These are phyloP conservation scores for Starmerella lactis-condensi DNA, from an alignment of 805 yeast species.

Conservation along the genomic window DNA sequence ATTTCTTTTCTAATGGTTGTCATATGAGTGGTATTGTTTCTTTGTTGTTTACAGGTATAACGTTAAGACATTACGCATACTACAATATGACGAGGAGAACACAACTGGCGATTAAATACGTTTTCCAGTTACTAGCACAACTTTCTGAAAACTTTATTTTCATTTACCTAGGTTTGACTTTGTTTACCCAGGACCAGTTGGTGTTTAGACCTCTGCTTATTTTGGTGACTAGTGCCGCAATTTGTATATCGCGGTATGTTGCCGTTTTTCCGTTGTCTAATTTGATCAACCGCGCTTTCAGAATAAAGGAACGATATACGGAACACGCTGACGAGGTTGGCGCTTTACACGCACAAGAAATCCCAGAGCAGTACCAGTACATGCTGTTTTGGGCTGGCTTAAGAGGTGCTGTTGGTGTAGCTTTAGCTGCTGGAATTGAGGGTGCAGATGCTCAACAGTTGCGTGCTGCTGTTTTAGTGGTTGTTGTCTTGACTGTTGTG, in stretches of 20 bases:
- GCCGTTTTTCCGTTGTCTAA: slow-evolving; percentile 89
- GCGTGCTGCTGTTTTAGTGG: slow-evolving; percentile 87
- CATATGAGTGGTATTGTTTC: slow-evolving; percentile 99
- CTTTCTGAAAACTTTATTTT: slow-evolving; percentile 91
- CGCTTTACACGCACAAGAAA: slow-evolving; percentile 30
- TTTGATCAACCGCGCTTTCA: slow-evolving; percentile 60
- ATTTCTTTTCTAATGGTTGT: slow-evolving; percentile 94
- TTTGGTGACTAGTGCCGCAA: slow-evolving; percentile 71
- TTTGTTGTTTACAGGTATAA: slow-evolving; percentile 84
- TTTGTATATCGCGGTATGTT: slow-evolving; percentile 90
- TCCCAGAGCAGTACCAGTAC: slow-evolving; percentile 88
- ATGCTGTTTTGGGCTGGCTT: slow-evolving; percentile 99
- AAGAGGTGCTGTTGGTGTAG: slow-evolving; percentile 98
- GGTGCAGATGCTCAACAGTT: slow-evolving; percentile 81
- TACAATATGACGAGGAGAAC: slow-evolving; percentile 94
- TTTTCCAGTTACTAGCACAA: slow-evolving; percentile 86
- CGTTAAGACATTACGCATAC: slow-evolving; percentile 90
- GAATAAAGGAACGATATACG: slow-evolving; percentile 29
- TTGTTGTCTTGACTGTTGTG: slow-evolving; percentile 88
- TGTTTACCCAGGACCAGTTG: slow-evolving; percentile 88
- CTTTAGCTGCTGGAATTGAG: slow-evolving; percentile 90
- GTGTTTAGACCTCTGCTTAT: slow-evolving; percentile 87
- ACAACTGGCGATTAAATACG: slow-evolving; percentile 87
- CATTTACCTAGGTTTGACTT: slow-evolving; percentile 79
- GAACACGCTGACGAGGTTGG: slow-evolving; percentile 5